Evolutionary conservation across 2,329 filamentous ascomycete species (phyloP).

Genomic region (Rutstroemia sp.): DNA sequence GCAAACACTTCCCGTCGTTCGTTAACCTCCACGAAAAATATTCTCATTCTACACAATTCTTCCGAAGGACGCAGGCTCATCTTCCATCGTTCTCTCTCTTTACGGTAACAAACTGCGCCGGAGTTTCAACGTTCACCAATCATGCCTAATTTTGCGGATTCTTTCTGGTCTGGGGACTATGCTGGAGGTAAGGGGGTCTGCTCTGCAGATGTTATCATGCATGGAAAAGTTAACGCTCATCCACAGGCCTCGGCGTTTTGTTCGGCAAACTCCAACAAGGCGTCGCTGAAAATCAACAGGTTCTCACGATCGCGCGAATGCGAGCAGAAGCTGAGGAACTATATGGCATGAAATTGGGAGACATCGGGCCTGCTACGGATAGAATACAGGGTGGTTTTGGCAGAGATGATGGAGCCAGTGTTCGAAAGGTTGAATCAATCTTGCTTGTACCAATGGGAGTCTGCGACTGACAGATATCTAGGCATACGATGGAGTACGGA

Average conservation of each 20-base stretch:
- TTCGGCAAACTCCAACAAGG: conserved; percentile 97
- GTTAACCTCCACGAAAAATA: not conserved
- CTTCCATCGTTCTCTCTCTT: no score
- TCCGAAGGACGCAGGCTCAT: no score
- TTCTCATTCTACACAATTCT: no score
- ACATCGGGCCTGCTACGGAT: conserved; percentile 77
- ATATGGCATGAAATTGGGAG: conserved; percentile 72
- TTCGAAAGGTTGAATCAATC: conserved; percentile 73
- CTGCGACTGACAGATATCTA: conserved; percentile 33
- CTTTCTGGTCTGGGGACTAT: conserved; percentile 98
- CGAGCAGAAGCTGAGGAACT: conserved; percentile 91
- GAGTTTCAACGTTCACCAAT: not conserved
- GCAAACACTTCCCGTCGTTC: not conserved
- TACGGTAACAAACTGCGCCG: not conserved
- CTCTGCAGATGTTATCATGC: not conserved
- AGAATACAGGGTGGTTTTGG: conserved; percentile 76
- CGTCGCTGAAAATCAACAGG: conserved; percentile 87
- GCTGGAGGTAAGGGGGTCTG: conserved; percentile 62
- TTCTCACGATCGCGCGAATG: conserved; percentile 85
- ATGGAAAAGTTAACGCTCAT: not conserved
- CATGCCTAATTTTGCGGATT: conserved; percentile 83
- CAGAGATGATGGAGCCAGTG: conserved; percentile 90
- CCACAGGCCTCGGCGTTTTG: conserved; percentile 73
- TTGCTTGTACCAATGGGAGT: not conserved
- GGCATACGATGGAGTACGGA: conserved; percentile 90